Evolutionary conservation across 2,329 filamentous ascomycete species (phyloP), one percentile per base, ranked within the genome.

Genomic region (Cercospora janseana): DNA sequence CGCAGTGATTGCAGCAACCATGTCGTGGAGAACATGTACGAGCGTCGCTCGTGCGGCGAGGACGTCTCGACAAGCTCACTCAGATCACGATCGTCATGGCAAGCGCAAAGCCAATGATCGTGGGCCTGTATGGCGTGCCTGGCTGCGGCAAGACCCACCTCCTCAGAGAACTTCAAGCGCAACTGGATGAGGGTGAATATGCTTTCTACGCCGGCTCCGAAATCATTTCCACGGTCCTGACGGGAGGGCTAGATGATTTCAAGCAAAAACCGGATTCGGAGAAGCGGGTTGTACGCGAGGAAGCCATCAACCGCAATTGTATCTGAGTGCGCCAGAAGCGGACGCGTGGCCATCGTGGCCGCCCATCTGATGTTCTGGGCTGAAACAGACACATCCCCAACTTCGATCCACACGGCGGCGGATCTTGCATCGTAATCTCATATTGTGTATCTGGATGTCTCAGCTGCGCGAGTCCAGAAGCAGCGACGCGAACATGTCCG

Each of bases 291-390:
- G 72, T 57, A 51, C 77, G 79, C 3, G 32, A 68, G 27, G 44
- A 49, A 27, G 78, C 79, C 3, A 80, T 83, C 43, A 42, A 69
- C 1, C 56, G 10, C 0, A n/a, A 77, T 83, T 40, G 28, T 52
- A 16, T 37, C 69, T 0, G 54, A 72, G 6, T 77, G 74, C 46
- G 35, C 47, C 1, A 9, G 57, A 0, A 70, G 40, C 7, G 60
- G 66, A 0, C 67, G 64, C 50, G 54, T 64, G 4, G 80, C 64
- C 1, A 58, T 85, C 2, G 75, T 85, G 3, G 66, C 76, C 4
- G 79, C 79, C 0, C 79, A 85, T 60, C 76, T 70, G 60, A 77
- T 76, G 68, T 77, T 83, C 55, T 82, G 78, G 77, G 62, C 62
- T 1, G 59, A 72, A 0, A 51, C 61, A 6, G 28, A 20, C n/a